phyloP scores from a whole-genome alignment of 192 early-diverging fungal species.

The Thamnidium elegans region DNA sequence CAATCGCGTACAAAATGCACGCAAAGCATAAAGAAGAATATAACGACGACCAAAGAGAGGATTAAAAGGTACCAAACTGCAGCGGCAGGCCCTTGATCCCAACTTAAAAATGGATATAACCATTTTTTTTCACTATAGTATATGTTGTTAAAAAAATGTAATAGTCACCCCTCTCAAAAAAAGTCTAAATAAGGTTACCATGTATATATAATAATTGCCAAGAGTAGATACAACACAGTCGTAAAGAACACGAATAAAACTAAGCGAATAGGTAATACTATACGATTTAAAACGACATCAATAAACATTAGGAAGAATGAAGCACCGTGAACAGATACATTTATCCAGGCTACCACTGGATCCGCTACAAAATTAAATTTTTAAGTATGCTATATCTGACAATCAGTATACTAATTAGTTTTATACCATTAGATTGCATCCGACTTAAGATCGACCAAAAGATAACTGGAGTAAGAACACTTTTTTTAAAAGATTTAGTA shows the following conservation, averaged over 20 bases:
- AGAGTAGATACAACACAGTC: slow-evolving; percentile 28
- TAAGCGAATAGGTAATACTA: slow-evolving; percentile 19
- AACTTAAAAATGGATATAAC: slow-evolving; percentile 37
- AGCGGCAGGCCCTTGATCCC: slow-evolving; percentile 23
- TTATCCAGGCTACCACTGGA: slow-evolving; percentile 13
- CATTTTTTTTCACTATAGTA: slow-evolving; percentile 23
- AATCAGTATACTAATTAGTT: no score
- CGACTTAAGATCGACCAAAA: slow-evolving; percentile 26
- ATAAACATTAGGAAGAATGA: slow-evolving; percentile 33
- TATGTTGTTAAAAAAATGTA: not conserved
- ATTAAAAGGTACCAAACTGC: slow-evolving; percentile 33
- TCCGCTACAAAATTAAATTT: no score
- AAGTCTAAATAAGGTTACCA: slow-evolving; percentile 25
- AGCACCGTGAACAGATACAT: slow-evolving; percentile 25
- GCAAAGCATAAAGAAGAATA: slow-evolving; percentile 24
- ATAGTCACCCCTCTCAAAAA: not conserved
- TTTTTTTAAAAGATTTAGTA: not conserved
- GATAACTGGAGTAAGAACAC: slow-evolving; percentile 33
- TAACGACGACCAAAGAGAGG: slow-evolving; percentile 20
- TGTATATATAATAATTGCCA: slow-evolving; percentile 29
- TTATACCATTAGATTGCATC: no score
- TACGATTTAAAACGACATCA: slow-evolving; percentile 33
- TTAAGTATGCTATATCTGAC: no score
- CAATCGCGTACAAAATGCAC: slow-evolving; percentile 31
- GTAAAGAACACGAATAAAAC: slow-evolving; percentile 14